Evolutionary conservation across 2,329 filamentous ascomycete genomes (phyloP), one percentile per base, ranked within the genome.

Genomic region (Colletotrichum sp.): DNA sequence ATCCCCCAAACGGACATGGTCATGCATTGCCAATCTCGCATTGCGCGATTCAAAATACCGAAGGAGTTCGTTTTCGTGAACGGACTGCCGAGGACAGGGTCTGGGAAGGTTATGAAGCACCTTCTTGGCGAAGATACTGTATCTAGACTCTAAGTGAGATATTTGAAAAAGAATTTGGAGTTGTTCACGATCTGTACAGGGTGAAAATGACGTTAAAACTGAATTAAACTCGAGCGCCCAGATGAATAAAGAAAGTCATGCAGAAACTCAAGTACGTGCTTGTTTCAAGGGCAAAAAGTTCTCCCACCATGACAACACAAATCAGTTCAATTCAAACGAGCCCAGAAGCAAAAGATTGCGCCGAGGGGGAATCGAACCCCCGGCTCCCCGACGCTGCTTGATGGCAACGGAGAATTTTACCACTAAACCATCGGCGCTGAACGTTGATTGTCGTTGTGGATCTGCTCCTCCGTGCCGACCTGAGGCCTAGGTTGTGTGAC

Each of bases 331-430:
- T 43, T 43, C 39, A 43, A n/a, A 10, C 2, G 18, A 43, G 43
- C 10, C 18, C n/a, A 3, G 10, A 3, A n/a, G 3, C 48, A 74
- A 74, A 75, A 72, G 16, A 5, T 14, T 75, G 72, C 72, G 72
- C 61, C 71, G 71, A 74, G 71, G 71, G 71, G 67, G 71, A 74
- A 74, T 74, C 71, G 71, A 74, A 74, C 72, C 72, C 72, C 72
- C 69, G 69, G 73, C 73, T 75, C 73, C 73, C 69, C 73, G 73
- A 75, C 72, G 72, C 69, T 75, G 69, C 55, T 30, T 6, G 26
- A 48, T 75, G 72, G 72, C 72, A 75, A 75, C 72, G 69, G 72
- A 72, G 72, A 75, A 75, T 75, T 75, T 72, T 75, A 75, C 69
- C 63, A 75, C 72, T 75, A 75, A 75, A 75, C 72, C 72, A 75